Evolutionary conservation across 1,139 yeast species (phyloP).

Genomic region (Candida pseudocylindracea): DNA sequence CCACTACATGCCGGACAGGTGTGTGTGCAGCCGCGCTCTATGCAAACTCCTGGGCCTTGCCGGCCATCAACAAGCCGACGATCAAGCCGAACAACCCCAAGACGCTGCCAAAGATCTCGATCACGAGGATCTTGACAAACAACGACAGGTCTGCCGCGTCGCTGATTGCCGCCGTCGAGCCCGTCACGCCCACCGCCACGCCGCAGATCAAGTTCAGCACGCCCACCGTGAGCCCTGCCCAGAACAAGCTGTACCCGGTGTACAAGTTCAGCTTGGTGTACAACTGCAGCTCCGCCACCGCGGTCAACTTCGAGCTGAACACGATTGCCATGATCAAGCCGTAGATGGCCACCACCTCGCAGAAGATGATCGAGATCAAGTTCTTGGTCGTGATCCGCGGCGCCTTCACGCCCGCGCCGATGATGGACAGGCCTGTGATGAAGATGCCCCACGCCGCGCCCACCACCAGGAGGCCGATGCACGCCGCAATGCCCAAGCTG

Average conservation of each 20-base stretch:
- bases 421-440: slow-evolving; percentile 80
- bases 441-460: slow-evolving; percentile 99
- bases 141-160: slow-evolving; percentile 95
- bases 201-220: slow-evolving; percentile 88
- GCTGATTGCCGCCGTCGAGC: slow-evolving; percentile 92
- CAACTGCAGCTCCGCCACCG: slow-evolving; percentile 37
- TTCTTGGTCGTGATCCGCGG: slow-evolving; percentile 96
- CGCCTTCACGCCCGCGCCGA: slow-evolving; percentile 97
- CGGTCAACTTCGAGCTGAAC: slow-evolving; percentile 72
- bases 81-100: slow-evolving; percentile 86
- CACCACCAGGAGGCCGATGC: slow-evolving; percentile 85
- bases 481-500: slow-evolving; percentile 67
- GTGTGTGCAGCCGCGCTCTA: slow-evolving; percentile 2
- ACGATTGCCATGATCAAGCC: slow-evolving; percentile 98
- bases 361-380: slow-evolving; percentile 87
- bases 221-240: slow-evolving; percentile 98
- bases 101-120: slow-evolving; percentile 93
- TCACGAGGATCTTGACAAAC: slow-evolving; percentile 87
- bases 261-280: slow-evolving; percentile 71
- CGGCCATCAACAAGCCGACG: slow-evolving; percentile 94
- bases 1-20: too few relatives aligned
- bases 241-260: slow-evolving; percentile 84
- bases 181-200: slow-evolving; percentile 91
- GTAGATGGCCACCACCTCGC: slow-evolving; percentile 98
- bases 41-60: slow-evolving; percentile 68